A percentile compares a stretch with the other conserved stretches of the same genome.
These are phyloP conservation scores for Themeda triandra DNA, from an alignment of 176 grass and related monocot species.

Conservation along the genomic window DNA sequence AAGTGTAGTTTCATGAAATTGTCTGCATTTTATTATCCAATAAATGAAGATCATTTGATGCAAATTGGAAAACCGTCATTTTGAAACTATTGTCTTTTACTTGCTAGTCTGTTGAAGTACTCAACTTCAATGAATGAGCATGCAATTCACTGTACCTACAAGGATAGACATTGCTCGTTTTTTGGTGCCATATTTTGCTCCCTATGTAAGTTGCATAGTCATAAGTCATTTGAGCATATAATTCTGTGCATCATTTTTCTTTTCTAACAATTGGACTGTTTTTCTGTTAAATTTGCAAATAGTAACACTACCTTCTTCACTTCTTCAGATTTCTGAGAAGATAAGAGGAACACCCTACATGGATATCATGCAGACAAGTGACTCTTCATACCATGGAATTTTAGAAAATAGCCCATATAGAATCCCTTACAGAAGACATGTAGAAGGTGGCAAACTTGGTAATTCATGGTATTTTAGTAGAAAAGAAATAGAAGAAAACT, in stretches of 20 bases:
- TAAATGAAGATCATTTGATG: neutral
- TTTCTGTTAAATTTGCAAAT: conserved; percentile 15
- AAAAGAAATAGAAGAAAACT: conserved; percentile 90
- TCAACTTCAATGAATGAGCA: neutral
- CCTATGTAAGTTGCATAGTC: neutral
- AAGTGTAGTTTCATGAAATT: conserved; percentile 1
- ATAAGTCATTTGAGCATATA: neutral
- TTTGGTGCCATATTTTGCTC: conserved; percentile 1
- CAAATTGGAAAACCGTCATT: neutral
- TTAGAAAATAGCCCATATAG: conserved; percentile 69
- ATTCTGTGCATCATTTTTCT: neutral
- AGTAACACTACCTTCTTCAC: conserved; percentile 6
- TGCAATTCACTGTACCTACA: neutral
- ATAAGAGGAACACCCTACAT: conserved; percentile 22
- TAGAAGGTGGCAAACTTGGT: conserved; percentile 47
- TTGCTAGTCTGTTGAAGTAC: neutral
- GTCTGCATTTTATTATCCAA: neutral
- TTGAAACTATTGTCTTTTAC: neutral
- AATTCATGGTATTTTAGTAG: conserved; percentile 91
- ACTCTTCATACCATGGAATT: conserved; percentile 51
- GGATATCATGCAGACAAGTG: conserved; percentile 44
- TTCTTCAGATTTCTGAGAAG: conserved; percentile 28
- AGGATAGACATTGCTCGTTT: neutral
- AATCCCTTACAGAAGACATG: conserved; percentile 37
- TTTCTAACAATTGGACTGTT: neutral